Percentiles rank a stretch among this genome's conserved stretches.
phyloP scores from a whole-genome alignment of 108 stramenopile species.

The Aurantiochytrium sp. region DNA sequence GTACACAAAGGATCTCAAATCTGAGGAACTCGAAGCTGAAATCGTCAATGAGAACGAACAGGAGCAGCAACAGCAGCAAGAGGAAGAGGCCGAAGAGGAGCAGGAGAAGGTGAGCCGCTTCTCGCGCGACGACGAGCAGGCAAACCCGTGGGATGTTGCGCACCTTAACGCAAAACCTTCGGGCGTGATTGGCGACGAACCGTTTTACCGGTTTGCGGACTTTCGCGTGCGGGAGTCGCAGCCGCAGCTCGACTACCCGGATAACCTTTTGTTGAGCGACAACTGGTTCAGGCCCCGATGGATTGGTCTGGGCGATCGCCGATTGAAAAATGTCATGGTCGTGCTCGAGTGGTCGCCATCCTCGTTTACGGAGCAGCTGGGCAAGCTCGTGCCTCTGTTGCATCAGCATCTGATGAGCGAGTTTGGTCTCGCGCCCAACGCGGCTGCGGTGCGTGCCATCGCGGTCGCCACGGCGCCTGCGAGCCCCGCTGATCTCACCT shows the following conservation, averaged over 20 bases:
- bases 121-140: constrained; percentile 30
- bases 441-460: not conserved
- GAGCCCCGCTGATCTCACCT: not conserved
- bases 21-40: constrained; percentile 22
- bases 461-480: not conserved
- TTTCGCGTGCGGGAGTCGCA: constrained; percentile 19
- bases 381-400: not conserved
- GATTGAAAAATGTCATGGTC: constrained; percentile 27
- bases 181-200: not conserved
- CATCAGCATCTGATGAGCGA: not conserved
- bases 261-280: not conserved
- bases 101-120: constrained; percentile 11
- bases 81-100: constrained; percentile 21
- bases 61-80: constrained; percentile 26
- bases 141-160: constrained; percentile 10
- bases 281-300: constrained; percentile 23
- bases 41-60: constrained; percentile 24
- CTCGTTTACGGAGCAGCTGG: not conserved
- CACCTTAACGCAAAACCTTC: not conserved
- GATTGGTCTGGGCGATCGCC: constrained; percentile 15
- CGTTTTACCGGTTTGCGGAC: constrained; percentile 21
- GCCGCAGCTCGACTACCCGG: constrained; percentile 13
- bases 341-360: constrained; percentile 21
- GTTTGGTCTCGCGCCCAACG: not conserved
- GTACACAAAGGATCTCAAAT: not conserved